Percentiles rank a stretch among this genome's conserved stretches.
These are phyloP conservation scores for Chalciporus chontae DNA, from an alignment of 768 basidiomycete species.

Conservation along the genomic window DNA sequence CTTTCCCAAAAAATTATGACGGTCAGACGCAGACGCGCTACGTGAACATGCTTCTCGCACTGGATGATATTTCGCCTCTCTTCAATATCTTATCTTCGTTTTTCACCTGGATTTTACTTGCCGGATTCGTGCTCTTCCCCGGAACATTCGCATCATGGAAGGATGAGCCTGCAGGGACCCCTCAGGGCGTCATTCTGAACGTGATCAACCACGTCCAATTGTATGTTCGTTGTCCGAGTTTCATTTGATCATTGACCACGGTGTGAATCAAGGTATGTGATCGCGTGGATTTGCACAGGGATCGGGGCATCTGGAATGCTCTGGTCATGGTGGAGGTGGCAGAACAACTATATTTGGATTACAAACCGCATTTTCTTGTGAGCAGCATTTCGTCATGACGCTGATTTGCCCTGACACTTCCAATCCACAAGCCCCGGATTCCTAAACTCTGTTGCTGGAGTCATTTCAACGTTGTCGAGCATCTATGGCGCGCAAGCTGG, in stretches of 20 bases:
- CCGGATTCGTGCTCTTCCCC: conserved; percentile 61
- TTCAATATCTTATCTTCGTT: conserved; percentile 52
- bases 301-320: conserved; percentile 52
- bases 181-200: conserved; percentile 33
- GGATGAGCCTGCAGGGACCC: conserved; percentile 20
- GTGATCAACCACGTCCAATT: conserved; percentile 43
- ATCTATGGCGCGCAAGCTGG: conserved; percentile 50
- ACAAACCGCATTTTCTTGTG: conserved; percentile 56
- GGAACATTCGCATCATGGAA: conserved; percentile 53
- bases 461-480: conserved; percentile 52
- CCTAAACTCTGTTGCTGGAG: conserved; percentile 53
- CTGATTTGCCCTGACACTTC: conserved; percentile 3
- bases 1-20: conserved; percentile 21
- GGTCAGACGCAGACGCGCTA: conserved; percentile 42
- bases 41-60: conserved; percentile 58
- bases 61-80: conserved; percentile 50
- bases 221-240: conserved; percentile 30
- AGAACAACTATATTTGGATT: conserved; percentile 55
- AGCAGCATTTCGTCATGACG: conserved; percentile 12
- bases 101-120: conserved; percentile 61
- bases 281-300: conserved; percentile 53
- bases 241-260: conserved; percentile 2
- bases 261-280: conserved; percentile 39
- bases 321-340: conserved; percentile 61
- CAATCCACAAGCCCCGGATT: conserved; percentile 44